phyloP scores from a whole-genome alignment of 306 rosid species.

The Prunus armeniaca region DNA sequence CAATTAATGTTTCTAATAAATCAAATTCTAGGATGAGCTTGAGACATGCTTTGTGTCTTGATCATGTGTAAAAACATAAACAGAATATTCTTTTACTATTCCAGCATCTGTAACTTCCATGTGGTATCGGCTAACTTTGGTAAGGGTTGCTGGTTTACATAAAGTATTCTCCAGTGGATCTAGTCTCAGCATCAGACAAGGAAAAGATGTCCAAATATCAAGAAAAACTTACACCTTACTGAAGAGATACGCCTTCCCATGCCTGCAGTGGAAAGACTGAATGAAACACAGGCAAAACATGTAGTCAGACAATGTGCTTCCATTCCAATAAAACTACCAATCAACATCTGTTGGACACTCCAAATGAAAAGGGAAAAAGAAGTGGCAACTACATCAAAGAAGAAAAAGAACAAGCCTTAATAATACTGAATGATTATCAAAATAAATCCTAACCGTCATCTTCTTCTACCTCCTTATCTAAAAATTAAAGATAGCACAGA shows the following conservation, averaged over 20 bases:
- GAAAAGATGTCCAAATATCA: slow-evolving; percentile 27
- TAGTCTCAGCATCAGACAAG: not conserved
- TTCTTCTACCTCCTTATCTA: not conserved
- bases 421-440: slow-evolving; percentile 5
- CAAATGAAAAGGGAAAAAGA: slow-evolving; percentile 17
- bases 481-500: slow-evolving; percentile 5
- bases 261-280: slow-evolving; percentile 75
- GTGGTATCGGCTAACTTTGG: slow-evolving; percentile 4
- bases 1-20: slow-evolving; percentile 18
- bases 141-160: slow-evolving; percentile 1
- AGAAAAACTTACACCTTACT: slow-evolving; percentile 84
- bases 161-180: slow-evolving; percentile 5
- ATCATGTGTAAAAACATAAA: not conserved
- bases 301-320: slow-evolving; percentile 33
- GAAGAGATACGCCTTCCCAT: slow-evolving; percentile 96
- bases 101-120: slow-evolving; percentile 3
- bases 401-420: not conserved
- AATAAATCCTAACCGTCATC: not conserved
- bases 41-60: not conserved
- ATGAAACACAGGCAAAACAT: slow-evolving; percentile 38
- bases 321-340: slow-evolving; percentile 17
- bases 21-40: slow-evolving; percentile 12
- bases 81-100: not conserved
- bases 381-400: not conserved
- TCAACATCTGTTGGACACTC: slow-evolving; percentile 6